Evolutionary conservation across 1,284 basidiomycete species (phyloP).

Genomic region (Austroboletus niveus): DNA sequence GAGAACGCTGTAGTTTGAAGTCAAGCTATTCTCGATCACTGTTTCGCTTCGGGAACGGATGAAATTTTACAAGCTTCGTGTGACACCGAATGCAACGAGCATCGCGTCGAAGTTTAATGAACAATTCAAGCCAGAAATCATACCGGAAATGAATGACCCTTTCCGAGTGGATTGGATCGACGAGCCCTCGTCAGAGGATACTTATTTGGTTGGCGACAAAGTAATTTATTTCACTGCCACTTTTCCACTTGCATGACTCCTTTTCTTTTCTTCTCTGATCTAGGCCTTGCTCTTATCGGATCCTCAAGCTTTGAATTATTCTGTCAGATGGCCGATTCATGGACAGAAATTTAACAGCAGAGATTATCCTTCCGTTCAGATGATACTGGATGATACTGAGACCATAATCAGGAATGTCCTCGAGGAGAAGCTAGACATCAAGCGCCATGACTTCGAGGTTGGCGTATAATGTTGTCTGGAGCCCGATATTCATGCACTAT

Average conservation of each 20-base stretch:
- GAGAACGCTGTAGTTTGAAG: conserved; percentile 53
- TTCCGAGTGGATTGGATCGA: conserved; percentile 82
- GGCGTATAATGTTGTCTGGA: neutral
- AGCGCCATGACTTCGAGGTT: conserved; percentile 61
- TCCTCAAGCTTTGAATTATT: conserved; percentile 64
- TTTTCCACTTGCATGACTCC: conserved; percentile 7
- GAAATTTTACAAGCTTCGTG: conserved; percentile 84
- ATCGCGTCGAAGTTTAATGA: conserved; percentile 78
- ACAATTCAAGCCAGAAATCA: conserved; percentile 75
- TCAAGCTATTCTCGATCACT: conserved; percentile 70
- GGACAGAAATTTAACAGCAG: conserved; percentile 76
- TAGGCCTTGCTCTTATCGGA: conserved; percentile 75
- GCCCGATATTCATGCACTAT: neutral
- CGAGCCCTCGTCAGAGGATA: conserved; percentile 41
- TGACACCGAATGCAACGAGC: conserved; percentile 69
- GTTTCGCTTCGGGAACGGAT: conserved; percentile 79
- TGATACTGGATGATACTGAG: conserved; percentile 77
- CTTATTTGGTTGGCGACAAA: conserved; percentile 67
- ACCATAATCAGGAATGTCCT: conserved; percentile 64
- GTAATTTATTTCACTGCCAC: conserved; percentile 36
- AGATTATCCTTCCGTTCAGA: conserved; percentile 71
- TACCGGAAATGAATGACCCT: conserved; percentile 79
- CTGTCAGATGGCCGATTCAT: conserved; percentile 75
- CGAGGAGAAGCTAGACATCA: conserved; percentile 61
- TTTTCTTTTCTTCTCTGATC: conserved; percentile 5